These are phyloP conservation scores for Micromonas pusilla DNA, from an alignment of 139 green algal genomes.

Conservation along the genomic window DNA sequence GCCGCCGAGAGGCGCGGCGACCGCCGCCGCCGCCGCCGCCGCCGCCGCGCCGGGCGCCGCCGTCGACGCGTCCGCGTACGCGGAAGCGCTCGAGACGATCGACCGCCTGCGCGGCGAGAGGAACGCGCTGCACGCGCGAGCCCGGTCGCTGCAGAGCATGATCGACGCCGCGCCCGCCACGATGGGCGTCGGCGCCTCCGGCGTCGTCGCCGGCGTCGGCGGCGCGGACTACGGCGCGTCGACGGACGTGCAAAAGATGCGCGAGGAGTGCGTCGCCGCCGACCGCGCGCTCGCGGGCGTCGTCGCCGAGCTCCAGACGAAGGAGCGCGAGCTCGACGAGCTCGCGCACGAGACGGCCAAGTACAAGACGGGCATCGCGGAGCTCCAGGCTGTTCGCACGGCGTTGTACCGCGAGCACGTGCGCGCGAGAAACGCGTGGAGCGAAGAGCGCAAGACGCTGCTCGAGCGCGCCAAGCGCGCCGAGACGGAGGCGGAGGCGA, in stretches of 20 bases:
- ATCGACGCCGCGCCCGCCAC: background rate
- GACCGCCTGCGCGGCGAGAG: background rate
- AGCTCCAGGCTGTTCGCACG: constrained; percentile 1
- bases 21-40: too few relatives aligned
- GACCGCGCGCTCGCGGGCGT: background rate
- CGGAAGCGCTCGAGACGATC: background rate
- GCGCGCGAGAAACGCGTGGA: constrained; percentile 18
- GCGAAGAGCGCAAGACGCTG: constrained; percentile 34
- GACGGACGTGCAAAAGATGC: background rate
- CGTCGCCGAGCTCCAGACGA: background rate
- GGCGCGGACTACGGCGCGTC: background rate
- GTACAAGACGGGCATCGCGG: constrained; percentile 19
- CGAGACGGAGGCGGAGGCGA: constrained; percentile 44
- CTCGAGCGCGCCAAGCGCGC: constrained; percentile 28
- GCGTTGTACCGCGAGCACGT: constrained; percentile 37
- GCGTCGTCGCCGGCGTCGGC: background rate
- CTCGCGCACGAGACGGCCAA: constrained; percentile 21
- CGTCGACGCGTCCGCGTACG: background rate
- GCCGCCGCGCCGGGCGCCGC: too few relatives aligned
- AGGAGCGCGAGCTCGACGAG: constrained; percentile 25
- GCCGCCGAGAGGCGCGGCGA: background rate
- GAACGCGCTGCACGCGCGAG: background rate
- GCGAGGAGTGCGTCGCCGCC: background rate
- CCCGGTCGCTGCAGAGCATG: background rate
- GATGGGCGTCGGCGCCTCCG: too few relatives aligned